phyloP scores from a whole-genome alignment of 768 basidiomycete genomes.

The Tricholoma hemisulphureum region DNA sequence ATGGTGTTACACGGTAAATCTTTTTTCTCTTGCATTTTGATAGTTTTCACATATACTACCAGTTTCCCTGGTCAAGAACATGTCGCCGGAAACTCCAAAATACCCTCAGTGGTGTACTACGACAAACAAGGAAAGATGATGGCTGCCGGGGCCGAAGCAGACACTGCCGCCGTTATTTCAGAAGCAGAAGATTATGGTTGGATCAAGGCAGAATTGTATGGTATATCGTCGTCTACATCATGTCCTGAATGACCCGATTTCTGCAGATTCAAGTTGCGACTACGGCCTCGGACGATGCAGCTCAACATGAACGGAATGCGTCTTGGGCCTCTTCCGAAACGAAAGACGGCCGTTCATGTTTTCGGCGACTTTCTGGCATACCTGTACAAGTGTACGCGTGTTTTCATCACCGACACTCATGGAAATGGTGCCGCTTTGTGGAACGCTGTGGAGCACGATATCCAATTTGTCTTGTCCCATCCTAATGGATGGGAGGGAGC shows the following conservation, averaged over 20 bases:
- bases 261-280: slow-evolving; percentile 73
- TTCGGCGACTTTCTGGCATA: slow-evolving; percentile 80
- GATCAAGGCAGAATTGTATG: slow-evolving; percentile 75
- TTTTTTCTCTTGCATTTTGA: not conserved
- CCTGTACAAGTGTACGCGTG: slow-evolving; percentile 69
- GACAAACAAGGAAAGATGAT: slow-evolving; percentile 63
- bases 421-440: slow-evolving; percentile 70
- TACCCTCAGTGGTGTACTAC: slow-evolving; percentile 76
- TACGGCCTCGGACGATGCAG: slow-evolving; percentile 75
- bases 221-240: slow-evolving; percentile 10
- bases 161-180: slow-evolving; percentile 52
- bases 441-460: slow-evolving; percentile 65
- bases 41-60: not conserved
- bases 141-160: slow-evolving; percentile 78
- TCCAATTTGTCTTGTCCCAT: slow-evolving; percentile 75
- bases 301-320: slow-evolving; percentile 85
- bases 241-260: slow-evolving; percentile 1
- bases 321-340: slow-evolving; percentile 62
- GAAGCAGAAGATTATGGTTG: slow-evolving; percentile 77
- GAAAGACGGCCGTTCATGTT: slow-evolving; percentile 68
- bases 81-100: slow-evolving; percentile 82
- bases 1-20: slow-evolving; percentile 74
- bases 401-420: slow-evolving; percentile 79
- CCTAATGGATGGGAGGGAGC: slow-evolving; percentile 84
- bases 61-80: slow-evolving; percentile 86